phyloP scores from a whole-genome alignment of 768 basidiomycete species.

The Leccinum subtestaceum region DNA sequence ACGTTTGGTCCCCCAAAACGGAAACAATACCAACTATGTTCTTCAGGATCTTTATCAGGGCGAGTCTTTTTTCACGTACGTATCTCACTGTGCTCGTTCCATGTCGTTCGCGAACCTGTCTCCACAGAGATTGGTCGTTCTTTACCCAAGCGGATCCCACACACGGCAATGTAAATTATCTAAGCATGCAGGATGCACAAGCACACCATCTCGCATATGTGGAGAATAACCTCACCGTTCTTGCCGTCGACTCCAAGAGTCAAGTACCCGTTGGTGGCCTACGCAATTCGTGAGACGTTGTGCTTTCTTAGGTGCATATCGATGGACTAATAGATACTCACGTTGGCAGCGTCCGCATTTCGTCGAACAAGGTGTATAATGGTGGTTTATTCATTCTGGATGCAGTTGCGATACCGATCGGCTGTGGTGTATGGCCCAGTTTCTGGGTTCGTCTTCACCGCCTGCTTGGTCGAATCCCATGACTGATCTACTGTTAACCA shows the following conservation, averaged over 20 bases:
- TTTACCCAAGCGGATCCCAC: slow-evolving; percentile 64
- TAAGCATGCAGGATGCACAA: slow-evolving; percentile 44
- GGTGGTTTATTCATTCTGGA: slow-evolving; percentile 74
- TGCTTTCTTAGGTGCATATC: neutral
- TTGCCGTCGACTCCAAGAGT: slow-evolving; percentile 62
- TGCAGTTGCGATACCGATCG: slow-evolving; percentile 63
- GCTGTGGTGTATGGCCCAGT: slow-evolving; percentile 62
- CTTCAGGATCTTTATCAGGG: slow-evolving; percentile 41
- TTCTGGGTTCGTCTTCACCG: slow-evolving; percentile 40
- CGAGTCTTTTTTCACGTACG: slow-evolving; percentile 54
- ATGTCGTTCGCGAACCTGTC: neutral
- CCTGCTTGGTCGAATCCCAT: neutral
- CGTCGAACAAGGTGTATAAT: slow-evolving; percentile 53
- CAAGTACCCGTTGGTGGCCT: slow-evolving; percentile 45
- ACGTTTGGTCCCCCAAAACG: neutral
- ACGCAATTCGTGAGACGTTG: slow-evolving; percentile 46
- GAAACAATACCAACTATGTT: slow-evolving; percentile 27
- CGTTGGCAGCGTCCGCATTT: slow-evolving; percentile 58
- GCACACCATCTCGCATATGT: slow-evolving; percentile 57
- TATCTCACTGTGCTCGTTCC: slow-evolving; percentile 6
- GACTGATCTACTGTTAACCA: neutral
- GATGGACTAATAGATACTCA: neutral
- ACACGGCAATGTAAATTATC: slow-evolving; percentile 62
- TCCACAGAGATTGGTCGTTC: slow-evolving; percentile 59
- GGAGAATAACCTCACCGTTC: slow-evolving; percentile 48